These are phyloP conservation scores for Paraphaeosphaeria minitans DNA, from an alignment of 2,329 filamentous ascomycete species.

Conservation along the genomic window DNA sequence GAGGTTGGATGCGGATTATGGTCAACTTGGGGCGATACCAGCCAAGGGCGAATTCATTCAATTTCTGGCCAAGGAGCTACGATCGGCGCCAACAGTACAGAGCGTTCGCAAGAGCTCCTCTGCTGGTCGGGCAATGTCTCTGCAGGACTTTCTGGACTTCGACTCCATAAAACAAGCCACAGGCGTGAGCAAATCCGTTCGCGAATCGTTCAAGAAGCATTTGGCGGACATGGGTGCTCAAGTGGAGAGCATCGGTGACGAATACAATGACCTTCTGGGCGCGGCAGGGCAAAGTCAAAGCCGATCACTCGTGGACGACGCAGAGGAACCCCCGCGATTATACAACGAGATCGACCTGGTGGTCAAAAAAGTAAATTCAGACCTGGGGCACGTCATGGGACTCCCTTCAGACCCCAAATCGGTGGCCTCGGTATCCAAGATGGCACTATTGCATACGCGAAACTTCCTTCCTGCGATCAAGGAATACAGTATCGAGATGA, in stretches of 20 bases:
- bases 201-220: conserved; percentile 66
- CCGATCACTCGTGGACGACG: conserved; percentile 62
- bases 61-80: conserved; percentile 46
- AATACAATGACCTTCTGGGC: conserved; percentile 52
- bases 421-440: conserved; percentile 65
- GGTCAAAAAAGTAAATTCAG: conserved; percentile 82
- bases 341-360: conserved; percentile 86
- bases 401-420: conserved; percentile 71
- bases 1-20: conserved; percentile 71
- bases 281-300: conserved; percentile 53
- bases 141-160: conserved; percentile 69
- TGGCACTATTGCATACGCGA: conserved; percentile 66
- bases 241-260: conserved; percentile 48
- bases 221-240: conserved; percentile 50
- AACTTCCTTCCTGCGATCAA: conserved; percentile 66
- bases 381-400: conserved; percentile 77
- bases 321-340: conserved; percentile 69
- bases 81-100: conserved; percentile 32
- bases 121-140: conserved; percentile 27
- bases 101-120: conserved; percentile 28
- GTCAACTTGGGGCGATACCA: conserved; percentile 66
- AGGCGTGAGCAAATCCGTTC: conserved; percentile 66
- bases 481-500: conserved; percentile 63
- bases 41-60: conserved; percentile 69
- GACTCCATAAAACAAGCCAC: conserved; percentile 75